A percentile compares a stretch with the other conserved stretches of the same genome.
Conservation (phyloP, 139 green algal species). For the Trebouxia sp. region DNA sequence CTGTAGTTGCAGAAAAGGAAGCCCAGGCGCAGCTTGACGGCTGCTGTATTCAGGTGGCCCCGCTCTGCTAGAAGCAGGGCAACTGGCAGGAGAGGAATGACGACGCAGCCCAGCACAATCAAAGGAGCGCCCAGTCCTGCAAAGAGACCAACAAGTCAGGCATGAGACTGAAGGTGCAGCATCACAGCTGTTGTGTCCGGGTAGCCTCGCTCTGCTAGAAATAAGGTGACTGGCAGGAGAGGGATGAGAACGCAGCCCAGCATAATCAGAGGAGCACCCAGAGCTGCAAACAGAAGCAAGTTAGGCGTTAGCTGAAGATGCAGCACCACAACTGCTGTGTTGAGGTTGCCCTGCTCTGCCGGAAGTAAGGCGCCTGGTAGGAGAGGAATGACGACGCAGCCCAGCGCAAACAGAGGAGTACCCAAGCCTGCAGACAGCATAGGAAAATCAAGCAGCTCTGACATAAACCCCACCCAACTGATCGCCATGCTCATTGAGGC, state of each 20-base stretch:
- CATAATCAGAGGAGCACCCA: neutral
- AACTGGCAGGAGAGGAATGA: neutral
- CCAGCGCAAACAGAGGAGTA: neutral
- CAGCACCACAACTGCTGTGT: neutral
- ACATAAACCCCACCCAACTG: too few relatives aligned
- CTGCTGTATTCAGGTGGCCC: neutral
- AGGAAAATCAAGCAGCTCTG: too few relatives aligned
- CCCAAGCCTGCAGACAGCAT: conserved; percentile 1
- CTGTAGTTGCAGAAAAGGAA: conserved; percentile 16
- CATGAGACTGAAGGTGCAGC: too few relatives aligned
- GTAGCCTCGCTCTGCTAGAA: neutral
- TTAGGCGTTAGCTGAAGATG: too few relatives aligned
- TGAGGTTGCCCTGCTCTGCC: neutral
- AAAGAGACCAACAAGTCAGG: too few relatives aligned
- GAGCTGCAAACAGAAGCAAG: too few relatives aligned
- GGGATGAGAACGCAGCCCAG: neutral
- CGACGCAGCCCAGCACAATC: neutral
- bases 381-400: neutral
- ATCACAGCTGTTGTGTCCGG: neutral
- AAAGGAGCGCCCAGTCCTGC: neutral
- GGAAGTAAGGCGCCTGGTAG: neutral
- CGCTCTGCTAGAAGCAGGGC: neutral
- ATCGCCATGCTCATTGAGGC: too few relatives aligned
- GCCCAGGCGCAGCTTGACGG: neutral
- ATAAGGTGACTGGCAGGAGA: neutral